Evolutionary conservation across 805 yeast species (phyloP), one percentile per base, ranked within the genome.

Genomic region (Starmerella sirachaensis): DNA sequence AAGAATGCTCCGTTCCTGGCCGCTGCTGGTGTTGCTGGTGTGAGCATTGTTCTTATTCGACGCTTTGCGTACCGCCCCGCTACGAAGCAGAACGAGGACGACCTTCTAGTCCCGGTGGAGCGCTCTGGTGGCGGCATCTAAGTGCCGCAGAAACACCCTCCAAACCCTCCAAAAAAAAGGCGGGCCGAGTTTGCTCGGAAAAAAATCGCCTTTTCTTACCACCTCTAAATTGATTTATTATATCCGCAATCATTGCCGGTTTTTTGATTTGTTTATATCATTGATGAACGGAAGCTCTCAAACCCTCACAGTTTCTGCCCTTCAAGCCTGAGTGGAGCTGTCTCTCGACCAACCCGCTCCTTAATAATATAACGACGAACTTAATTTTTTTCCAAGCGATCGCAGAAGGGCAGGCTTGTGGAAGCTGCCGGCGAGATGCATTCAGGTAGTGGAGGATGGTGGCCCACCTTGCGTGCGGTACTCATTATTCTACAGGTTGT

Each of bases 41-140:
- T 24, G 7, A 40, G 44, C 29, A 31, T 37, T 7, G 30, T 31
- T 5, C 40, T 40, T 22, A 28, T 43, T 23, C 39, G 47, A 16
- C 40, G 47, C 43, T 43, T 43, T 14, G 42, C 37, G 44, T 57
- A 57, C 43, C 53, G 60, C 27, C 61, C 60, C 10, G 58, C 52
- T 10, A 33, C 47, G 39, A 55, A 53, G 46, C 47, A 47, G 33
- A 38, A 43, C 38, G 45, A 44, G 31, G 45, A 45, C 24, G 62
- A 58, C 46, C 37, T 50, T 23, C 48, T 53, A 11, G 62, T 58
- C 22, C 47, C 60, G 25, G 62, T 58, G 24, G 62, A 58, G 42
- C 53, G 60, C 40, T 56, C 61, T 26, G 62, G 62, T 19, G 62
- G 62, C 20, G 62, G 62, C 14, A 43, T 58, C 35, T 58, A 48